phyloP scores from a whole-genome alignment of 257 asterid genomes.

The Eustoma russellianum region DNA sequence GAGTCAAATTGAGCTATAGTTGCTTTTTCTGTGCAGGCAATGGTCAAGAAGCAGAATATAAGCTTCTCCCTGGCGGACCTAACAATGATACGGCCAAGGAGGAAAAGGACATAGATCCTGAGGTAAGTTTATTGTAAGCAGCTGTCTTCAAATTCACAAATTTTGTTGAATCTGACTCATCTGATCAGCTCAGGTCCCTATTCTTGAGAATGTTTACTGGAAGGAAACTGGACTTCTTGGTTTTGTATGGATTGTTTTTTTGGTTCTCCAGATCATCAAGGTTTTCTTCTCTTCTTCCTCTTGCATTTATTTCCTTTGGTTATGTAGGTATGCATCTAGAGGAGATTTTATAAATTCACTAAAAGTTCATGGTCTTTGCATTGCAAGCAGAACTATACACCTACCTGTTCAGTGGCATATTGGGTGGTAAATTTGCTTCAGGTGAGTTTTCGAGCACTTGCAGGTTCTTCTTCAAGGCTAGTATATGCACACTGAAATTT shows the following conservation, averaged over 20 bases:
- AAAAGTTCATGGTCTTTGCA: conserved; percentile 14
- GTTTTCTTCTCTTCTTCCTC: conserved; percentile 23
- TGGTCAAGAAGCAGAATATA: conserved; percentile 61
- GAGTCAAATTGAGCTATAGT: conserved; percentile 15
- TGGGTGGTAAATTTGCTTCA: conserved; percentile 92
- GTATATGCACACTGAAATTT: too few relatives aligned
- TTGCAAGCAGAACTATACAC: conserved; percentile 48
- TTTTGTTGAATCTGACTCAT: conserved; percentile 8
- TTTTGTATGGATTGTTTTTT: conserved; percentile 82
- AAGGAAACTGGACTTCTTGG: conserved; percentile 78
- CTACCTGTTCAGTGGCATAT: conserved; percentile 56
- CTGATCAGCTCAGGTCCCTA: conserved; percentile 40
- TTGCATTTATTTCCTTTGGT: background rate
- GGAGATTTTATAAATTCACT: conserved; percentile 1
- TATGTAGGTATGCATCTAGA: background rate
- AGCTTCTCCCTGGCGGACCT: conserved; percentile 72
- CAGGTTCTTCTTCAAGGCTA: background rate
- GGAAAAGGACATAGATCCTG: conserved; percentile 34
- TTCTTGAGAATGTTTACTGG: conserved; percentile 83
- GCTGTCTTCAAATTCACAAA: conserved; percentile 3
- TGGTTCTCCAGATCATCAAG: conserved; percentile 70
- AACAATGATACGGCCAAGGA: conserved; percentile 21
- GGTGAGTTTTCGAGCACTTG: conserved; percentile 31
- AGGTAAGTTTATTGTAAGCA: conserved; percentile 31
- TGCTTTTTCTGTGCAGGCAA: conserved; percentile 22